Base-by-base conservation (phyloP, 768 basidiomycete species). In the Grammothele lineata region DNA sequence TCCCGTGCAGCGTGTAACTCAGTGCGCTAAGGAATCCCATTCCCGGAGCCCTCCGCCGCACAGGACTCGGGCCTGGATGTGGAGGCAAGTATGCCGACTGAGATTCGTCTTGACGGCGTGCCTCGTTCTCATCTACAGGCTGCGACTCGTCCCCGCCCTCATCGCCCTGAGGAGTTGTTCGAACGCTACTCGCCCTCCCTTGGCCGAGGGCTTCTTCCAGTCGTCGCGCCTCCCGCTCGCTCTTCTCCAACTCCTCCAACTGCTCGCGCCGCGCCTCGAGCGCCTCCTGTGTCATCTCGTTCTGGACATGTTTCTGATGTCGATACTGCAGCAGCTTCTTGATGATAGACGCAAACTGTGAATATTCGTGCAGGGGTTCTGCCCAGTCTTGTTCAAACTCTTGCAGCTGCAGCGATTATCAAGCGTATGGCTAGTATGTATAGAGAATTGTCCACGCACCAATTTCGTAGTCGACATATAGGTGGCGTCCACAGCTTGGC, bases 291-390 rank as follows among this genome's bases (percentile, higher is more conserved):
- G 96, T 95, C 79, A 96, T 88, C 68, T 99, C 96, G 60, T 86
- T 94, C 64, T 99, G 96, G 7, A 93, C 87, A 53, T 99, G 93
- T 68, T 98, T 98, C 69, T 94, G 92, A 63, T 98, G 95, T 35
- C 96, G 88, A 68, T 94, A 99, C 0, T 83, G 82, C 38, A 99
- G 81, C 26, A 98, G 71, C 60, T 88, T 88, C 75, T 92, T 94
- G 70, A 99, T 98, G 61, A 97, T 94, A 17, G 76, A 72, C 11
- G 89, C 91, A 63, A 98, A 99, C 66, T 98, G 96, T 44, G 85
- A 71, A 66, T 98, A 98, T 63, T 97, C 94, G 57, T 95, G 90
- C 40, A 98, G 68, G 7, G 96, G 96, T 62, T 99, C 96, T 23
- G 92, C 91, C 79, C 92, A 96, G 59, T 84, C 87, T 64, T 92